Conservation (phyloP, 768 basidiomycete species). For the Tricholoma bakamatsutake region DNA sequence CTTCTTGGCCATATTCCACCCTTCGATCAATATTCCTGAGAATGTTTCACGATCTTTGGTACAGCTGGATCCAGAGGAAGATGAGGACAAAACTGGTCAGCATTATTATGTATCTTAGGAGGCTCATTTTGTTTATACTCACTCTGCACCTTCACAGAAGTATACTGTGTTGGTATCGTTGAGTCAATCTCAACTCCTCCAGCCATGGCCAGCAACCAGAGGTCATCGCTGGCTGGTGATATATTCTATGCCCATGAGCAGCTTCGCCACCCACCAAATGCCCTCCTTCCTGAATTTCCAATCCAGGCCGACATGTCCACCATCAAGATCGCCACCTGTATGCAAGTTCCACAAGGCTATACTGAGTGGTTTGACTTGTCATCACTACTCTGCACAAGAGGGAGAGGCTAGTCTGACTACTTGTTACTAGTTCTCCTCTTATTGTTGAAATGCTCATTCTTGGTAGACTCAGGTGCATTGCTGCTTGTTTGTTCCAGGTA, state of each 20-base stretch:
- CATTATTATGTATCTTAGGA: too few relatives aligned
- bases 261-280: neutral
- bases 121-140: neutral
- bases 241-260: conserved; percentile 20
- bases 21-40: too few relatives aligned
- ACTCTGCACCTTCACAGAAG: conserved; percentile 25
- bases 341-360: too few relatives aligned
- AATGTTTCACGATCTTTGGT: too few relatives aligned
- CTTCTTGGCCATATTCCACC: too few relatives aligned
- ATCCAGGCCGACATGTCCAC: neutral
- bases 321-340: neutral
- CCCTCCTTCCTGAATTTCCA: neutral
- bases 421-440: neutral
- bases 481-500: neutral
- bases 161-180: conserved; percentile 44
- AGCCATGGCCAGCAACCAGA: too few relatives aligned
- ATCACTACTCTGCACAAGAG: neutral
- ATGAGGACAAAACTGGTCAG: conserved; percentile 35
- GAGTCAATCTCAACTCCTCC: too few relatives aligned
- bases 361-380: neutral
- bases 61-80: too few relatives aligned
- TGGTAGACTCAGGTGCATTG: neutral
- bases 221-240: too few relatives aligned
- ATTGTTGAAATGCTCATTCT: neutral
- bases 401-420: too few relatives aligned